Percentiles rank a stretch among this genome's conserved stretches.
Conservation (phyloP, 73 alveolate species). For the Symbiodinium pilosum region DNA sequence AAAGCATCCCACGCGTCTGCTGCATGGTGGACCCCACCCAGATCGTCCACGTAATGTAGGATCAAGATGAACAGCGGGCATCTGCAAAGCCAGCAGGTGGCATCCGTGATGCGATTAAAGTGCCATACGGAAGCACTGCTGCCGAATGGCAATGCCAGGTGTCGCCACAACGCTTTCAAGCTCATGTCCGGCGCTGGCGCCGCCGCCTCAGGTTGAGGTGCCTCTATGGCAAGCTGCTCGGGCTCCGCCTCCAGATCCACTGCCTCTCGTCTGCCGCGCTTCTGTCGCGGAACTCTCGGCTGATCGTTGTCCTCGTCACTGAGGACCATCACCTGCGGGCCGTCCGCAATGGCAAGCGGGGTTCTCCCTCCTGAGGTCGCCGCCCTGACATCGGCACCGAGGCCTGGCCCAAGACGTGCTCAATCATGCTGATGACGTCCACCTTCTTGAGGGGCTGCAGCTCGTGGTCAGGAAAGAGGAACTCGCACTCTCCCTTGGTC, state of each 20-base stretch:
- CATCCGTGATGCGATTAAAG: neutral
- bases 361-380: too few relatives aligned
- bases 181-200: too few relatives aligned
- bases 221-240: too few relatives aligned
- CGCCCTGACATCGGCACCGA: too few relatives aligned
- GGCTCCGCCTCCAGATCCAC: too few relatives aligned
- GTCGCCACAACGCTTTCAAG: too few relatives aligned
- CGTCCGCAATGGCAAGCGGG: too few relatives aligned
- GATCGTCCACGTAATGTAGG: neutral
- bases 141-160: neutral
- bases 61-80: neutral
- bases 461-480: neutral
- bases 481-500: neutral
- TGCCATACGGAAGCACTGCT: neutral
- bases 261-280: too few relatives aligned
- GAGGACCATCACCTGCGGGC: too few relatives aligned
- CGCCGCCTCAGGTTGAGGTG: too few relatives aligned
- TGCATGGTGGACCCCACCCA: neutral
- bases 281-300: too few relatives aligned
- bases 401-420: neutral
- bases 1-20: neutral
- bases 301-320: too few relatives aligned
- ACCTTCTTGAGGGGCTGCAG: neutral
- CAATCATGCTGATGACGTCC: neutral
- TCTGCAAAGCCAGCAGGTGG: neutral